Conservation (phyloP, 2,329 filamentous ascomycete species). For the Hymenotorrendiella dingleyae region DNA sequence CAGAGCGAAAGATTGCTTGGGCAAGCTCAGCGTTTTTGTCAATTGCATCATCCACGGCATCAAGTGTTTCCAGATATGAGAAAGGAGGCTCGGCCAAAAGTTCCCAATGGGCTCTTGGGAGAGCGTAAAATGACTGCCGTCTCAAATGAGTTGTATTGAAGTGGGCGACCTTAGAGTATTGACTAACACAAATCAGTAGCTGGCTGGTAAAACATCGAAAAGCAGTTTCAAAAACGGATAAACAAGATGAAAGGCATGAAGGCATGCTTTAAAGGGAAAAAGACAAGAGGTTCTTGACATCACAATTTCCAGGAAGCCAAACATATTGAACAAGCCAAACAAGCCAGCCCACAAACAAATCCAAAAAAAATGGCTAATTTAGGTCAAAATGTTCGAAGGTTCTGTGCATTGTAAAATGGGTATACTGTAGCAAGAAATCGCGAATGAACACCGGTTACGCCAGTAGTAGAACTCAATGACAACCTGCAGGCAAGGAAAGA, state of each 20-base stretch:
- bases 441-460: too few relatives aligned
- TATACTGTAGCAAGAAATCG: too few relatives aligned
- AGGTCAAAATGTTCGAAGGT: too few relatives aligned
- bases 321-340: too few relatives aligned
- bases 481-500: slow-evolving; percentile 4
- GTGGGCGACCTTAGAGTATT: slow-evolving; percentile 80
- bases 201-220: too few relatives aligned
- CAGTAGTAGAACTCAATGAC: background rate
- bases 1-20: slow-evolving; percentile 66
- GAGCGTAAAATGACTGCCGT: slow-evolving; percentile 86
- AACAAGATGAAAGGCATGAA: too few relatives aligned
- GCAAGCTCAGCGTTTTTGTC: slow-evolving; percentile 82
- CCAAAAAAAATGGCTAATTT: too few relatives aligned
- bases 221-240: too few relatives aligned
- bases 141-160: slow-evolving; percentile 87
- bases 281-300: too few relatives aligned
- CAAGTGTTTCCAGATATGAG: slow-evolving; percentile 71
- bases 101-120: slow-evolving; percentile 78
- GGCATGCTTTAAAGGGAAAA: background rate
- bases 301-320: too few relatives aligned
- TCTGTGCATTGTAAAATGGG: too few relatives aligned
- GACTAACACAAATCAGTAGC: slow-evolving; percentile 42
- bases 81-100: slow-evolving; percentile 78
- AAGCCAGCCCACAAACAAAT: too few relatives aligned
- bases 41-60: slow-evolving; percentile 78